A percentile compares a stretch with the other conserved stretches of the same genome.
Evolutionary conservation across 768 basidiomycete genomes (phyloP).

Genomic region (Serendipita sp.): DNA sequence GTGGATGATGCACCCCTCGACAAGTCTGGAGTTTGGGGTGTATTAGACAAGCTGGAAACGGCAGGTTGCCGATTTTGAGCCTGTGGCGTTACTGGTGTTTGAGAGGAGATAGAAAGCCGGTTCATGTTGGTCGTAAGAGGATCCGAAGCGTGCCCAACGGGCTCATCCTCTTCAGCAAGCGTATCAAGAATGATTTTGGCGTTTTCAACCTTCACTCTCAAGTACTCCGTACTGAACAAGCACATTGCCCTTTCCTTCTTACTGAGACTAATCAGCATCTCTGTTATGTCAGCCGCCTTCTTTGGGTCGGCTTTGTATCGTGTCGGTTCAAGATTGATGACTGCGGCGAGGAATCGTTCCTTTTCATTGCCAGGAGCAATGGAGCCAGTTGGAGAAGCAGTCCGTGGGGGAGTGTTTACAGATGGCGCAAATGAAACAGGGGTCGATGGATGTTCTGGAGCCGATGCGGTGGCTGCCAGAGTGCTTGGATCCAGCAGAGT

Average conservation of each 20-base stretch:
- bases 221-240: conserved; percentile 70
- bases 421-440: conserved; percentile 65
- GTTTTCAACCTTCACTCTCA: conserved; percentile 61
- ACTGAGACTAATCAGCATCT: conserved; percentile 68
- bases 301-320: conserved; percentile 17
- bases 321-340: conserved; percentile 39
- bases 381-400: conserved; percentile 58
- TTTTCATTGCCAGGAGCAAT: conserved; percentile 50
- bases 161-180: conserved; percentile 34
- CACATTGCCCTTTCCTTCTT: conserved; percentile 86
- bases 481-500: conserved; percentile 47
- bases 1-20: conserved; percentile 62
- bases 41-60: conserved; percentile 24
- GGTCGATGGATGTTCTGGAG: conserved; percentile 80
- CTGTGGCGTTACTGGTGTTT: not conserved
- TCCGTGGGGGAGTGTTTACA: conserved; percentile 66
- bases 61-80: conserved; percentile 14
- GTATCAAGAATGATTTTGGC: conserved; percentile 67
- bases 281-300: conserved; percentile 49
- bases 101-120: not conserved
- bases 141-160: conserved; percentile 29
- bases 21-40: conserved; percentile 62
- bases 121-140: conserved; percentile 33
- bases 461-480: conserved; percentile 60
- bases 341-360: conserved; percentile 55